phyloP scores from a whole-genome alignment of 2,329 filamentous ascomycete genomes.

The Aureobasidium sp. region DNA sequence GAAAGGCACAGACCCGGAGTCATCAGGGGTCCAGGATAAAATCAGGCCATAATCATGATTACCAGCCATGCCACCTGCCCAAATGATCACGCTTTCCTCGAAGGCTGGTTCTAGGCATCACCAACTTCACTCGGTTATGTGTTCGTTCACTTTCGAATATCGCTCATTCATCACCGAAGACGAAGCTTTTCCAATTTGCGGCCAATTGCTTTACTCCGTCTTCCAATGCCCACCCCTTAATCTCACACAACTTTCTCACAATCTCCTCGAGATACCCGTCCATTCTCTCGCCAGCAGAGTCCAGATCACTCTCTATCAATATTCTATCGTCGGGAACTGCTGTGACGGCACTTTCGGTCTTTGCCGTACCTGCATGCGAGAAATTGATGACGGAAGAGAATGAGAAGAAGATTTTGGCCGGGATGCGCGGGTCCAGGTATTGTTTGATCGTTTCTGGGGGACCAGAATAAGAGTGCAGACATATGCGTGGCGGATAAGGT shows the following conservation, averaged over 20 bases:
- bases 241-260: constrained; percentile 63
- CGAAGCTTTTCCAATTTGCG: constrained; percentile 69
- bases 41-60: no score
- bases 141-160: no score
- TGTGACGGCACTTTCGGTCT: constrained; percentile 59
- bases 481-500: constrained; percentile 79
- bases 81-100: no score
- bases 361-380: constrained; percentile 41
- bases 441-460: constrained; percentile 65
- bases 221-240: constrained; percentile 69
- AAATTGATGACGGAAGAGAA: constrained; percentile 83
- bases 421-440: constrained; percentile 65
- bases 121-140: no score
- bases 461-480: constrained; percentile 88
- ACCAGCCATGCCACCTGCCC: no score
- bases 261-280: constrained; percentile 68
- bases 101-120: no score
- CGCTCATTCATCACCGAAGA: constrained; percentile 46
- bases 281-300: constrained; percentile 73
- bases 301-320: constrained; percentile 83
- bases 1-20: no score
- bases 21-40: no score
- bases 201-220: constrained; percentile 61
- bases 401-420: constrained; percentile 74
- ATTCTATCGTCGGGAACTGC: constrained; percentile 69